Base-by-base conservation (phyloP, 306 rosid species). In the Senna tora region DNA sequence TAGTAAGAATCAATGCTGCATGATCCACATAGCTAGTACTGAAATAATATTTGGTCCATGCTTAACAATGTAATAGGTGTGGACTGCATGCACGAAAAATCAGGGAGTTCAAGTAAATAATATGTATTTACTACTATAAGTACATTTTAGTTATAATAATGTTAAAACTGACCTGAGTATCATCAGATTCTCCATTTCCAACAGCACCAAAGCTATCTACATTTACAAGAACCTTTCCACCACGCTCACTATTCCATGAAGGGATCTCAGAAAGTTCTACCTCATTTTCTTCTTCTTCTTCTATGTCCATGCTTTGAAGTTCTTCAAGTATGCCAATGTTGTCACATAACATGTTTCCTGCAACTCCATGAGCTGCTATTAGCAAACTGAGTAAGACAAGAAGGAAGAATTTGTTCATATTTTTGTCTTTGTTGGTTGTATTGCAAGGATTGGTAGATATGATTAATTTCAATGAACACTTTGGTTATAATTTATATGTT, bases 141-240 rank as follows among this genome's bases (percentile, higher is more conserved):
- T 20, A 67, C 56, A 12, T 47, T 16, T 53, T 22, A 50, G n/a
- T 43, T 9, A 19, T 33, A 61, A 61, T 0, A 22, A 17, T 14
- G 25, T 0, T 1, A 7, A 43, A 54, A 63, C 63, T 81, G 62
- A 85, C 99, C 97, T 79, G 84, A 46, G 96, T 89, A 82, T 94
- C 92, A 75, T 89, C 99, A 76, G 89, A 77, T 87, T 85, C 84
- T 80, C 95, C 92, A 73, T 89, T 81, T 75, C 97, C 99, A 80
- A 72, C 87, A 12, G 99, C 96, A 17, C 88, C 92, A 54, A 91
- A 88, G 86, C 96, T 88, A 80, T 95, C 99, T 59, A 95, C 87
- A 67, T 92, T 92, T 65, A 92, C 98, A 63, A 95, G 96, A 91
- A 87, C 86, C 79, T 88, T 92, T 59, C 90, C 85, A 11, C 96